Evolutionary conservation across 2,329 filamentous ascomycete species (phyloP).

Genomic region (Cercospora sojina): DNA sequence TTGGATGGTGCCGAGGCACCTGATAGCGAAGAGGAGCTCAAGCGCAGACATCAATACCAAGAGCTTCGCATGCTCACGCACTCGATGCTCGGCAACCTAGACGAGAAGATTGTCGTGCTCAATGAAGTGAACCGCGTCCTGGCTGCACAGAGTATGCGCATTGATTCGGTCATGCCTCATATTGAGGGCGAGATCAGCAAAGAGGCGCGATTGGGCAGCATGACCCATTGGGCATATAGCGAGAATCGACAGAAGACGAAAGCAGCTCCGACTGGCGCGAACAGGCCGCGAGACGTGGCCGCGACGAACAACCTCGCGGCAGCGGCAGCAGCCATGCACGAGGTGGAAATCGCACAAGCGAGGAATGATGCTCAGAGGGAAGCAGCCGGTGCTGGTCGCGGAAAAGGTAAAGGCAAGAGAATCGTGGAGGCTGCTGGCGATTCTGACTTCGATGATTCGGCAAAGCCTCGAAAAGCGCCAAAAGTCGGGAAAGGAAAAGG

Average conservation of each 20-base stretch:
- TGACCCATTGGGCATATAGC: slow-evolving; percentile 92
- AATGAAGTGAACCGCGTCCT: slow-evolving; percentile 88
- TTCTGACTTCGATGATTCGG: slow-evolving; percentile 72
- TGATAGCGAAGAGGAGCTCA: slow-evolving; percentile 51
- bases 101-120: slow-evolving; percentile 97
- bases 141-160: slow-evolving; percentile 76
- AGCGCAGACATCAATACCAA: slow-evolving; percentile 55
- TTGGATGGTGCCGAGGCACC: slow-evolving; percentile 30
- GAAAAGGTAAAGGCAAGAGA: slow-evolving; percentile 68
- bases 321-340: slow-evolving; percentile 72
- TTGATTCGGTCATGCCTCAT: slow-evolving; percentile 84
- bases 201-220: slow-evolving; percentile 88
- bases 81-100: slow-evolving; percentile 83
- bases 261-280: slow-evolving; percentile 60
- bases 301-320: slow-evolving; percentile 67
- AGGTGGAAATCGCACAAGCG: slow-evolving; percentile 75
- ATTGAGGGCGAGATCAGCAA: slow-evolving; percentile 89
- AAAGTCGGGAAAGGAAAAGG: slow-evolving; percentile 64
- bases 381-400: slow-evolving; percentile 50
- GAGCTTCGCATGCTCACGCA: slow-evolving; percentile 75
- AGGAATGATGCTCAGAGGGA: slow-evolving; percentile 75
- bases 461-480: slow-evolving; percentile 61
- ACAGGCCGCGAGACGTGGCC: slow-evolving; percentile 74
- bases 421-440: slow-evolving; percentile 61
- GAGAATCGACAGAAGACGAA: slow-evolving; percentile 65